Evolutionary conservation across 2,329 filamentous ascomycete species (phyloP).

Genomic region (Cordyceps cicadae): DNA sequence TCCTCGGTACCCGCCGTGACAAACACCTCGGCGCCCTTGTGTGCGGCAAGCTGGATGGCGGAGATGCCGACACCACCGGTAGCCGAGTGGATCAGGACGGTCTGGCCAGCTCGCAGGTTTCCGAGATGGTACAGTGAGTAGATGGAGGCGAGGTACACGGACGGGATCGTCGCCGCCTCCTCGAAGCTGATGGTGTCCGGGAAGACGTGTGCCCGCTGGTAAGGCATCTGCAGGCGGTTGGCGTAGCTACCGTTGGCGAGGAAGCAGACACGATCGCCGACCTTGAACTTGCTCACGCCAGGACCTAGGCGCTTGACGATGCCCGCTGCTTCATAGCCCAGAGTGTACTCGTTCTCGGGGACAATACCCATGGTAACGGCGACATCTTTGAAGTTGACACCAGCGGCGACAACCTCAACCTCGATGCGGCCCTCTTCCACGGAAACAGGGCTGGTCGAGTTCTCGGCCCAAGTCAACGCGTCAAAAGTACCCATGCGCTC

Average conservation of each 20-base stretch:
- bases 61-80: constrained; percentile 24
- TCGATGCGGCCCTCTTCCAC: constrained; percentile 12
- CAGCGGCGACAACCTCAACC: constrained; percentile 9
- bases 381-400: constrained; percentile 15
- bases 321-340: constrained; percentile 18
- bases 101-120: constrained; percentile 24
- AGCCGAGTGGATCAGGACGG: constrained; percentile 27
- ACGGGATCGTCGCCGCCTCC: constrained; percentile 25
- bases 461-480: constrained; percentile 10
- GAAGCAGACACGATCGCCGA: constrained; percentile 17
- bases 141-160: constrained; percentile 23
- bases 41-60: constrained; percentile 22
- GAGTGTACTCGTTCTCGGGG: neutral
- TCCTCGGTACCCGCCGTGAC: constrained; percentile 21
- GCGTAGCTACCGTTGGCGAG: neutral
- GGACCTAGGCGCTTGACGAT: constrained; percentile 15
- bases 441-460: constrained; percentile 12
- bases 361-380: constrained; percentile 16
- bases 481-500: constrained; percentile 7
- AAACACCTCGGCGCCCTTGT: constrained; percentile 21
- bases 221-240: neutral
- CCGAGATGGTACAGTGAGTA: constrained; percentile 14
- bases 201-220: constrained; percentile 17
- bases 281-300: neutral
- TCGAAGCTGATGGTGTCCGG: constrained; percentile 27